These are phyloP conservation scores for Gonium pectorale DNA, from an alignment of 139 green algal genomes.

Conservation along the genomic window DNA sequence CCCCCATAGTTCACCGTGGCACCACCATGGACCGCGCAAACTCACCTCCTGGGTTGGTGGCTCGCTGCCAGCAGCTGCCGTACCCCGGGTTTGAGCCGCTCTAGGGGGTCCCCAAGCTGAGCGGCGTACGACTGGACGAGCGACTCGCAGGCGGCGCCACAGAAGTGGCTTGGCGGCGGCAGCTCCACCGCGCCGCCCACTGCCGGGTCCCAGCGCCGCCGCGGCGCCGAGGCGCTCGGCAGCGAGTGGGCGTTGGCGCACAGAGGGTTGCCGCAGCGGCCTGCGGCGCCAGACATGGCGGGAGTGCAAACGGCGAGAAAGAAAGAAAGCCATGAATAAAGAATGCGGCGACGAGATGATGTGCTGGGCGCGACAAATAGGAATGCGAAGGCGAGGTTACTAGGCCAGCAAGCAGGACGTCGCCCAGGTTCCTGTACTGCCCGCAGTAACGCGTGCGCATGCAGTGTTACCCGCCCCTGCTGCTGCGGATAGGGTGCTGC, in stretches of 20 bases:
- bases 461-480: too few species aligned
- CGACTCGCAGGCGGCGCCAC: slow-evolving; percentile 29
- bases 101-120: slow-evolving; percentile 34
- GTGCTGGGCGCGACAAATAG: too few species aligned
- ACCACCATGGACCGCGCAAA: too few species aligned
- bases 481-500: too few species aligned
- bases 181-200: background rate
- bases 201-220: slow-evolving; percentile 9
- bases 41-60: slow-evolving; percentile 28
- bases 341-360: too few species aligned
- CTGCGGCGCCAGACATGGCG: background rate
- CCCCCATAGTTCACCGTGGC: too few species aligned
- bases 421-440: too few species aligned
- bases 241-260: slow-evolving; percentile 15
- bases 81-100: slow-evolving; percentile 34
- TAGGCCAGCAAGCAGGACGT: too few species aligned
- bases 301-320: too few species aligned
- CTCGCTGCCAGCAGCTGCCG: slow-evolving; percentile 25
- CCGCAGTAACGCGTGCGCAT: too few species aligned
- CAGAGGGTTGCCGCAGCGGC: slow-evolving; percentile 61
- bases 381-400: too few species aligned
- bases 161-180: slow-evolving; percentile 40
- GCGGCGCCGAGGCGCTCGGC: background rate
- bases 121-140: slow-evolving; percentile 2
- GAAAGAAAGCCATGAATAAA: too few species aligned